A percentile compares a stretch with the other conserved stretches of the same genome.
These are phyloP conservation scores for Dissophora globulifera DNA, from an alignment of 192 early-diverging fungal species.

Conservation along the genomic window DNA sequence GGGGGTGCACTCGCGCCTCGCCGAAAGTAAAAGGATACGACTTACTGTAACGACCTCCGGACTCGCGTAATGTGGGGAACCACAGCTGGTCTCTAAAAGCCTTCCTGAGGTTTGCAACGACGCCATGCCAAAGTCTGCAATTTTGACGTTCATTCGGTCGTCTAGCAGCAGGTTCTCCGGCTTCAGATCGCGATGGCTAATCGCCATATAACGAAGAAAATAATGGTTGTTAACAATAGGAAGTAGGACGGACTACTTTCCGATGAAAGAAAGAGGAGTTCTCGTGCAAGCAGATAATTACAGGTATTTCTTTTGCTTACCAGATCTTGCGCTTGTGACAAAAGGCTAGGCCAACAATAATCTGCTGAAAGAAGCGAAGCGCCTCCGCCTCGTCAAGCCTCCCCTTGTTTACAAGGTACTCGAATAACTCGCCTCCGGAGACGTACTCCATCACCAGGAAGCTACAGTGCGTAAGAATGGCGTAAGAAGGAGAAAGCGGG, in stretches of 20 bases:
- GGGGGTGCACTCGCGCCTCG: too few relatives aligned
- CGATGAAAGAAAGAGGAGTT: slow-evolving; percentile 1
- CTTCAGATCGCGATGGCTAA: slow-evolving; percentile 73
- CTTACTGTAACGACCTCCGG: slow-evolving; percentile 68
- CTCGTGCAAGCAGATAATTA: too few relatives aligned
- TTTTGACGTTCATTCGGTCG: slow-evolving; percentile 60
- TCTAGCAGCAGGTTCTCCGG: slow-evolving; percentile 67
- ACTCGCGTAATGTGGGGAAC: slow-evolving; percentile 79
- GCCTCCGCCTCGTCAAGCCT: slow-evolving; percentile 56
- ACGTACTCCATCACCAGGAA: slow-evolving; percentile 76
- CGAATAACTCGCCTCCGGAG: slow-evolving; percentile 81
- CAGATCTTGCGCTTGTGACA: slow-evolving; percentile 71
- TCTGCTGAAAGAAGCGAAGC: slow-evolving; percentile 64
- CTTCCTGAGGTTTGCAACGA: slow-evolving; percentile 58
- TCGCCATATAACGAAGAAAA: too few relatives aligned
- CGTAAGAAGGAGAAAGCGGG: too few relatives aligned
- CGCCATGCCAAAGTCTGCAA: slow-evolving; percentile 76
- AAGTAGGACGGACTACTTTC: too few relatives aligned
- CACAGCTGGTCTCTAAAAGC: slow-evolving; percentile 69
- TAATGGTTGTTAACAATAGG: too few relatives aligned
- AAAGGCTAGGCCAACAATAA: slow-evolving; percentile 66
- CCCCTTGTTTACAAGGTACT: slow-evolving; percentile 66
- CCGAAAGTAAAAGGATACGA: too few relatives aligned
- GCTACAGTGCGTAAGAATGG: slow-evolving; percentile 7
- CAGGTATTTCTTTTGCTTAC: slow-evolving; percentile 16